Evolutionary conservation across 495 filamentous ascomycete species (phyloP).

Genomic region (Staphylotrichum longicolle): DNA sequence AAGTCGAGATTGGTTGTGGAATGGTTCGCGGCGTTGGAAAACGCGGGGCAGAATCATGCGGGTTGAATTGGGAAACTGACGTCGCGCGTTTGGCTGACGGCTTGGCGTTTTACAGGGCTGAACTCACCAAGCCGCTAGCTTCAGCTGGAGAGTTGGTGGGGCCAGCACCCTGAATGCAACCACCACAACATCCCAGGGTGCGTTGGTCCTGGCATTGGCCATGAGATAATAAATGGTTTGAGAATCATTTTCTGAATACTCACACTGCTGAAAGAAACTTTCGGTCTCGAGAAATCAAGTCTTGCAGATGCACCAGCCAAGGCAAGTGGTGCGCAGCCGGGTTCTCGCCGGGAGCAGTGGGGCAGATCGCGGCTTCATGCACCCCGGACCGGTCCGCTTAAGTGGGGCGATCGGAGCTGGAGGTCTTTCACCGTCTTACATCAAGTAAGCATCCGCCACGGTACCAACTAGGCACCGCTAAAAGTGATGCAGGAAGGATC

Average conservation of each 20-base stretch:
- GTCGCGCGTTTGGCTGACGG: background rate
- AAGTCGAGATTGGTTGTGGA: background rate
- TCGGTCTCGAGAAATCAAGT: too few relatives aligned
- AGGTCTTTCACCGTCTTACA: background rate
- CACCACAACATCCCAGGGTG: too few relatives aligned
- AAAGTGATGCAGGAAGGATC: background rate
- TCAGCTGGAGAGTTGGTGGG: too few relatives aligned
- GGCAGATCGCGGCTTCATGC: background rate
- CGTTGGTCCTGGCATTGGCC: too few relatives aligned
- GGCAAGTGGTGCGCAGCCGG: background rate
- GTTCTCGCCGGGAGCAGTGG: background rate
- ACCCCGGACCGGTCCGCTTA: background rate
- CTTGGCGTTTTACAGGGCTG: slow-evolving; percentile 17
- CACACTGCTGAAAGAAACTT: too few relatives aligned
- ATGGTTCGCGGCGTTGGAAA: background rate
- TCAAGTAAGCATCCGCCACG: slow-evolving; percentile 5
- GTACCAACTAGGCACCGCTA: background rate
- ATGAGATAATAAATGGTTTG: too few relatives aligned
- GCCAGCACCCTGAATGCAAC: too few relatives aligned
- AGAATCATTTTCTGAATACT: too few relatives aligned
- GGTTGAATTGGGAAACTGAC: slow-evolving; percentile 3
- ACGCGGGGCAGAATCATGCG: slow-evolving; percentile 15
- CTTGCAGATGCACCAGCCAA: too few relatives aligned
- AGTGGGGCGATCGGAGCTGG: slow-evolving; percentile 2
- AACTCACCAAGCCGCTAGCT: slow-evolving; percentile 8